Percentiles rank a stretch among this genome's conserved stretches.
These are phyloP conservation scores for Saccharomyces uvarum DNA, from an alignment of 1,139 yeast genomes.

Conservation along the genomic window DNA sequence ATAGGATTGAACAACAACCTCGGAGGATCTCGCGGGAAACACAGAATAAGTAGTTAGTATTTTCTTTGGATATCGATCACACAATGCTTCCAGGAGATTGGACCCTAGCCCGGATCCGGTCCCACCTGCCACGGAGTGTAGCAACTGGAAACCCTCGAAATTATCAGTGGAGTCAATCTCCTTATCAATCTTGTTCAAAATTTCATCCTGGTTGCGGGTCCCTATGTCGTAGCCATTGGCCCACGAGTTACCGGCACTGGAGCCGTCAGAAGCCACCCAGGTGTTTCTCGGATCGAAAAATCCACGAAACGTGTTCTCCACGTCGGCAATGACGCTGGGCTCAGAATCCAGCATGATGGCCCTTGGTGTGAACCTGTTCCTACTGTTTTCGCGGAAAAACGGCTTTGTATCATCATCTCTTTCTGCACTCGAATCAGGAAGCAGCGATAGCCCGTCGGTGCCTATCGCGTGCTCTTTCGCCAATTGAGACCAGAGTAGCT, in stretches of 20 bases:
- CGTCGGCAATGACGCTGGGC: slow-evolving; percentile 76
- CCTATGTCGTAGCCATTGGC: slow-evolving; percentile 83
- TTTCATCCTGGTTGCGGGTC: slow-evolving; percentile 55
- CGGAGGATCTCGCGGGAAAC: slow-evolving; percentile 75
- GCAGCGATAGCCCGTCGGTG: slow-evolving; percentile 53
- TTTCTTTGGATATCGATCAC: slow-evolving; percentile 79
- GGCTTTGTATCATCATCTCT: slow-evolving; percentile 73
- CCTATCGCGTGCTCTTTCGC: slow-evolving; percentile 82
- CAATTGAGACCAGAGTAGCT: slow-evolving; percentile 86
- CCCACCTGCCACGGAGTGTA: slow-evolving; percentile 98
- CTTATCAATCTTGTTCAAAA: slow-evolving; percentile 76
- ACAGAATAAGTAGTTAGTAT: slow-evolving; percentile 78
- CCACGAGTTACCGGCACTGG: slow-evolving; percentile 96
- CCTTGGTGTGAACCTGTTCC: slow-evolving; percentile 77
- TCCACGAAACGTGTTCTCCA: slow-evolving; percentile 47
- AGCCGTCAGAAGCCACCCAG: slow-evolving; percentile 70
- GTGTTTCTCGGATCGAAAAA: slow-evolving; percentile 81
- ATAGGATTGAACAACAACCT: slow-evolving; percentile 95
- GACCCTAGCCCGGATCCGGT: slow-evolving; percentile 97
- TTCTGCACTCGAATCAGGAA: slow-evolving; percentile 23
- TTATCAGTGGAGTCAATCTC: slow-evolving; percentile 90
- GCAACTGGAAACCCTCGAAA: slow-evolving; percentile 78
- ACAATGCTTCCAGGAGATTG: slow-evolving; percentile 62
- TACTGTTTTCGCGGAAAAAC: slow-evolving; percentile 74
- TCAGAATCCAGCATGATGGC: slow-evolving; percentile 80